A percentile compares a stretch with the other conserved stretches of the same genome.
phyloP scores from a whole-genome alignment of 495 filamentous ascomycete species.

The Darksidea phi region DNA sequence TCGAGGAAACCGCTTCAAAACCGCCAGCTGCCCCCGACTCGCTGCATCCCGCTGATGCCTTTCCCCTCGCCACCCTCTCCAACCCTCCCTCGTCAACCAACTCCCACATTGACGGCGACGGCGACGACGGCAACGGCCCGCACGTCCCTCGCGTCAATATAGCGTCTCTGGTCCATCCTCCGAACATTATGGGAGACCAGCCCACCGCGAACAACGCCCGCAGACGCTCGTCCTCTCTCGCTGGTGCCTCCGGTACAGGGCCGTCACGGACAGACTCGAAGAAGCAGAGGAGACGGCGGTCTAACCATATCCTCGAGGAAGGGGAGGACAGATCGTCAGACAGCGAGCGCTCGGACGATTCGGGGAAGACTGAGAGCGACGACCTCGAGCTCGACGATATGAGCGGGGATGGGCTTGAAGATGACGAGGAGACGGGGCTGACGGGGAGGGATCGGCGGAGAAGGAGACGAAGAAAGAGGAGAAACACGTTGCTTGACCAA shows the following conservation, averaged over 20 bases:
- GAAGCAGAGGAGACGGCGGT: constrained; percentile 20
- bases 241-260: constrained; percentile 11
- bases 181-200: constrained; percentile 29
- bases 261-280: neutral
- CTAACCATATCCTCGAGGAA: constrained; percentile 23
- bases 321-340: constrained; percentile 30
- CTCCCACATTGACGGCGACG: constrained; percentile 14
- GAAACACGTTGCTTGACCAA: constrained; percentile 71
- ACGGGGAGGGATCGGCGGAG: constrained; percentile 68
- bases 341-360: constrained; percentile 31
- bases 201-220: constrained; percentile 23
- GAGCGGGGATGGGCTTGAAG: constrained; percentile 69
- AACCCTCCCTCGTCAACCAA: constrained; percentile 28
- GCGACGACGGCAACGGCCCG: constrained; percentile 13
- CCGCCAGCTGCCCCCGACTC: constrained; percentile 16
- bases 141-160: constrained; percentile 10
- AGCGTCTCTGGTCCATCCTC: constrained; percentile 27
- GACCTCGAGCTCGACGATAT: constrained; percentile 59
- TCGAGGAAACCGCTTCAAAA: constrained; percentile 16
- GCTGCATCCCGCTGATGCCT: constrained; percentile 35
- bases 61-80: constrained; percentile 33
- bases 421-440: constrained; percentile 87
- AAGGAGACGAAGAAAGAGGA: constrained; percentile 61
- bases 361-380: constrained; percentile 31
- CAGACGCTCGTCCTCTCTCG: constrained; percentile 32